Evolutionary conservation across 2,329 filamentous ascomycete species (phyloP).

Genomic region (Colletotrichum tropicale): DNA sequence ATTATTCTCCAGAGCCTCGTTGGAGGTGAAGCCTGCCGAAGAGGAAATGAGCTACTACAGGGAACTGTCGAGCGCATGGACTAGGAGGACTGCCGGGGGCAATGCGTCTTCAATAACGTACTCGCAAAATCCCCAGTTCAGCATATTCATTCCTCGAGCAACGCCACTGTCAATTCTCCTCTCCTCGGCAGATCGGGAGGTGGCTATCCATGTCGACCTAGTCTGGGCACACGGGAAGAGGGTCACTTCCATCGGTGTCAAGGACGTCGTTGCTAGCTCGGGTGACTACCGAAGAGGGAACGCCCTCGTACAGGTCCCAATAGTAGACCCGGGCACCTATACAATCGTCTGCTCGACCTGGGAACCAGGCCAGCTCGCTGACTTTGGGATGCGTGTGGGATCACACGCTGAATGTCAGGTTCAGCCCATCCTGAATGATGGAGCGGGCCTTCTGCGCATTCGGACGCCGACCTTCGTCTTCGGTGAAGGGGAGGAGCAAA

Average conservation of each 20-base stretch:
- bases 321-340: constrained; percentile 75
- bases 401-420: constrained; percentile 63
- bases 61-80: constrained; percentile 75
- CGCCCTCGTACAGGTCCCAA: constrained; percentile 67
- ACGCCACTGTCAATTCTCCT: constrained; percentile 77
- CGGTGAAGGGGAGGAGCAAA: constrained; percentile 39
- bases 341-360: constrained; percentile 92
- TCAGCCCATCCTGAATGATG: constrained; percentile 69
- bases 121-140: constrained; percentile 87
- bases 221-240: constrained; percentile 79
- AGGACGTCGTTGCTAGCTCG: constrained; percentile 82
- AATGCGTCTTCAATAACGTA: constrained; percentile 79
- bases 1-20: constrained; percentile 71
- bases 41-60: constrained; percentile 63
- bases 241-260: constrained; percentile 69
- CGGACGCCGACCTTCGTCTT: constrained; percentile 63
- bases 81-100: constrained; percentile 79
- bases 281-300: constrained; percentile 88
- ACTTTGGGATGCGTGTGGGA: constrained; percentile 78
- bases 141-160: constrained; percentile 59
- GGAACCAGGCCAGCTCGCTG: constrained; percentile 76
- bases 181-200: constrained; percentile 66
- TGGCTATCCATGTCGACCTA: constrained; percentile 84
- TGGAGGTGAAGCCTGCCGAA: constrained; percentile 66
- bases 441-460: constrained; percentile 74